Conservation (phyloP, 2,329 filamentous ascomycete species). For the Dactylella cylindrospora region DNA sequence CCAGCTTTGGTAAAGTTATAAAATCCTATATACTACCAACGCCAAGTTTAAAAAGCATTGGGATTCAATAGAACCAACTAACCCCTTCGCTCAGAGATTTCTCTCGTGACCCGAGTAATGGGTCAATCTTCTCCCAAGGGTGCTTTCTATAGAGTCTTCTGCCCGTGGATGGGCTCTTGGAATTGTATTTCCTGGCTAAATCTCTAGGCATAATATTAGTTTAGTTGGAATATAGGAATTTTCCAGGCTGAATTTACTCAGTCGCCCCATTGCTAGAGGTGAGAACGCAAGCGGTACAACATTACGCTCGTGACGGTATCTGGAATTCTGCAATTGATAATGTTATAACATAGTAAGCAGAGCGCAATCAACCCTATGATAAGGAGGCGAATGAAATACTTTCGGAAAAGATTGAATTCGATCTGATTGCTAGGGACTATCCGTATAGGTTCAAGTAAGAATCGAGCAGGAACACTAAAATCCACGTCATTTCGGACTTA, state of each 20-base stretch:
- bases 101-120: constrained; percentile 51
- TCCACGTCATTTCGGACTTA: too few relatives aligned
- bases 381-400: too few relatives aligned
- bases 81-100: constrained; percentile 51
- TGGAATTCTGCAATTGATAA: too few relatives aligned
- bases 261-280: constrained; percentile 53
- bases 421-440: constrained; percentile 56
- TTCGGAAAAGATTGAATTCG: constrained; percentile 55
- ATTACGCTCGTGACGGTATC: constrained; percentile 52
- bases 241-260: constrained; percentile 48
- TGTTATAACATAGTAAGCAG: too few relatives aligned
- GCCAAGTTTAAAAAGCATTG: too few relatives aligned
- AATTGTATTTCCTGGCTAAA: constrained; percentile 52
- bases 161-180: constrained; percentile 52
- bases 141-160: constrained; percentile 54
- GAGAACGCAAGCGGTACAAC: constrained; percentile 55
- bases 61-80: too few relatives aligned
- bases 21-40: too few relatives aligned
- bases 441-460: too few relatives aligned
- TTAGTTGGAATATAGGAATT: neutral
- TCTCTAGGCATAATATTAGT: neutral
- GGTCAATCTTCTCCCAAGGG: constrained; percentile 55
- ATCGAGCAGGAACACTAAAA: too few relatives aligned
- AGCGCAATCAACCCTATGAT: too few relatives aligned
- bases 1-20: too few relatives aligned